Conservation (phyloP, 2,329 filamentous ascomycete species). For the Phaeosphaeriaceae sp. region DNA sequence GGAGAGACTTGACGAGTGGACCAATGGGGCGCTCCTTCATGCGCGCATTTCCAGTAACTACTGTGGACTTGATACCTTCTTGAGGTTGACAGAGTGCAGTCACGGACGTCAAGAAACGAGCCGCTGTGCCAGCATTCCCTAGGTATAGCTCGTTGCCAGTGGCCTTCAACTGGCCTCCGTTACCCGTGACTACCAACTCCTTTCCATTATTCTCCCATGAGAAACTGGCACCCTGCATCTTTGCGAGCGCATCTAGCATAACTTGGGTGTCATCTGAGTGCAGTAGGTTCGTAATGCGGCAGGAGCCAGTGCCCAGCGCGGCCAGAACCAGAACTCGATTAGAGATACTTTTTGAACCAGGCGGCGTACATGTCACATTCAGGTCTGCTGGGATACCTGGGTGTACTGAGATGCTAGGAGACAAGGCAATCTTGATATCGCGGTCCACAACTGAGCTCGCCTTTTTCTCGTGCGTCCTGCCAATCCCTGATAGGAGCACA, state of each 20-base stretch:
- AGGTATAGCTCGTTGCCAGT: conserved; percentile 82
- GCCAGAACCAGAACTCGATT: conserved; percentile 95
- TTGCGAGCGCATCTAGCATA: conserved; percentile 91
- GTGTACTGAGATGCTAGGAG: conserved; percentile 74
- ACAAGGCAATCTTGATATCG: conserved; percentile 82
- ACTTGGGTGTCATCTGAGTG: conserved; percentile 97
- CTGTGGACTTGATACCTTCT: conserved; percentile 67
- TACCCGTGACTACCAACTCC: conserved; percentile 85
- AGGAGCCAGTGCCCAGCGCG: conserved; percentile 83
- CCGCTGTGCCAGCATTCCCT: conserved; percentile 95
- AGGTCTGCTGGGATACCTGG: conserved; percentile 72
- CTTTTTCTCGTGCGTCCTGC: conserved; percentile 82
- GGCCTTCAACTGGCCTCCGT: conserved; percentile 82
- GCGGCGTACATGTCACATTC: conserved; percentile 79
- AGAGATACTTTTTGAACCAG: conserved; percentile 96
- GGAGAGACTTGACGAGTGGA: conserved; percentile 87
- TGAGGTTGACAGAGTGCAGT: conserved; percentile 79
- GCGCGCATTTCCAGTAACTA: conserved; percentile 90
- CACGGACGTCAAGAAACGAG: conserved; percentile 91
- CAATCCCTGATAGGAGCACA: conserved; percentile 88
- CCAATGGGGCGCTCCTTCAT: conserved; percentile 98
- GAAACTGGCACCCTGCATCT: conserved; percentile 85
- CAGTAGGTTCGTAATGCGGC: conserved; percentile 87
- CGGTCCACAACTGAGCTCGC: conserved; percentile 89
- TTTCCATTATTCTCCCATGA: conserved; percentile 96